Evolutionary conservation across 2,329 filamentous ascomycete genomes (phyloP).

Genomic region (Cephalotrichum gorgonifer): DNA sequence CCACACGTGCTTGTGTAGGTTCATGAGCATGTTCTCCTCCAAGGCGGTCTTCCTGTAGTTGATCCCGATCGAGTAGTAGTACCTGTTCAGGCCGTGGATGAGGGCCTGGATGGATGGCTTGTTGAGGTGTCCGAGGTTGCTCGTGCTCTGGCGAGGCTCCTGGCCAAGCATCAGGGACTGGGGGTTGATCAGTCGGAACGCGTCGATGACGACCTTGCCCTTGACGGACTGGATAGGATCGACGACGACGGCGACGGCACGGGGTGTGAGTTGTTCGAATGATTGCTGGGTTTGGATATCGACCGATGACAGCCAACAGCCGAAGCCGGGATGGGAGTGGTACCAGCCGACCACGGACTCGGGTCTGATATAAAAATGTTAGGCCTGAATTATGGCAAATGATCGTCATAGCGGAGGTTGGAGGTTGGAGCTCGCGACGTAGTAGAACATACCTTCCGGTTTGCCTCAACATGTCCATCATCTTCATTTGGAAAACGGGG

Average conservation of each 20-base stretch:
- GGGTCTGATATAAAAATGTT: conserved; percentile 43
- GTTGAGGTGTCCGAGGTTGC: conserved; percentile 94
- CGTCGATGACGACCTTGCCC: conserved; percentile 98
- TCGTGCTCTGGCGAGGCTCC: conserved; percentile 94
- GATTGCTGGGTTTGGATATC: conserved; percentile 99
- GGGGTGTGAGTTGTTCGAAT: conserved; percentile 96
- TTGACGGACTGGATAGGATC: conserved; percentile 99
- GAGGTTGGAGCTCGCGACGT: background rate
- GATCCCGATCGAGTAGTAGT: conserved; percentile 99
- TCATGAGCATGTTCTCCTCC: conserved; percentile 99
- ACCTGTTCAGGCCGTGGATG: conserved; percentile 93
- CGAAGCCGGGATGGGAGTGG: conserved; percentile 97
- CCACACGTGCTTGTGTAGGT: conserved; percentile 98
- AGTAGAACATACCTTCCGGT: conserved; percentile 66
- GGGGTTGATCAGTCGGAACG: conserved; percentile 96
- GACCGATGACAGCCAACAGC: conserved; percentile 97
- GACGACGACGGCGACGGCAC: conserved; percentile 94
- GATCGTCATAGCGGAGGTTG: background rate
- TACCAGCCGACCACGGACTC: conserved; percentile 99
- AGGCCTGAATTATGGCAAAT: background rate
- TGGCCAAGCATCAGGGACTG: conserved; percentile 97
- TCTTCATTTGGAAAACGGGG: conserved; percentile 98
- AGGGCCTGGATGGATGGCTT: conserved; percentile 99
- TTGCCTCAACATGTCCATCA: conserved; percentile 99
- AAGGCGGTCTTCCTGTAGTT: conserved; percentile 96